Evolutionary conservation across 2,329 filamentous ascomycete species (phyloP), one percentile per base, ranked within the genome.

Genomic region (Fusarium goolgardi): DNA sequence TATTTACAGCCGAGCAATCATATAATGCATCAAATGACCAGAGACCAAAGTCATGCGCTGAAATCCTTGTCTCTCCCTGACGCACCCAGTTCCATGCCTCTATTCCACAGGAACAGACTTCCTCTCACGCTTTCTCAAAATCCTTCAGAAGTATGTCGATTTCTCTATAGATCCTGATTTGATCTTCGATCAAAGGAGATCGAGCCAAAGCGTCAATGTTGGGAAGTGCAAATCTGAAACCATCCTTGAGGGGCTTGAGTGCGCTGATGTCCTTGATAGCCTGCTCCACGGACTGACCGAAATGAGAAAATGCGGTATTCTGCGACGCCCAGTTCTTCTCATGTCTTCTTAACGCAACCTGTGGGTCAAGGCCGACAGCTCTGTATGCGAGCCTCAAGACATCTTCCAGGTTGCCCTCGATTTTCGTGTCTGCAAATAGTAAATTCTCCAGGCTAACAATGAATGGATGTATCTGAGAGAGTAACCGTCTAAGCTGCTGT

Each of bases 391-490:
- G 21, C 0, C 2, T 3, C 10, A 49, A 15, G 8, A 34, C 20
- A 2, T 25, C 31, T 1, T 49, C 8, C 0, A 49, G 12, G 7
- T 16, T 20, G 16, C 31, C 46, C 2, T 3, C 25, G 2, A 12
- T 12, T 3, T 23, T 25, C 0, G 31, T 16, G 7, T 25, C 10
- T 0, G 18, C 5, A 0, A 2, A 0, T 6, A 18, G 10, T 5
- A 16, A 16, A 1, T 32, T 18, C 34, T 49, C 31, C 1, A 23
- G 1, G 1, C 20, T 35, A 12, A 4, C 4, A n/a, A 49, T 16
- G 2, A 35, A 37, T 2, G 11, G 13, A 0, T 16, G 31, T 0
- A 35, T 4, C 18, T 16, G 2, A 5, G 12, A 49, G 2, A 49
- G 31, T 7, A 32, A 11, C 5, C 10, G 18, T 16, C 6, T 23